Base-by-base conservation (phyloP, 805 yeast genomes). In the Saccharomycopsis schoenii region DNA sequence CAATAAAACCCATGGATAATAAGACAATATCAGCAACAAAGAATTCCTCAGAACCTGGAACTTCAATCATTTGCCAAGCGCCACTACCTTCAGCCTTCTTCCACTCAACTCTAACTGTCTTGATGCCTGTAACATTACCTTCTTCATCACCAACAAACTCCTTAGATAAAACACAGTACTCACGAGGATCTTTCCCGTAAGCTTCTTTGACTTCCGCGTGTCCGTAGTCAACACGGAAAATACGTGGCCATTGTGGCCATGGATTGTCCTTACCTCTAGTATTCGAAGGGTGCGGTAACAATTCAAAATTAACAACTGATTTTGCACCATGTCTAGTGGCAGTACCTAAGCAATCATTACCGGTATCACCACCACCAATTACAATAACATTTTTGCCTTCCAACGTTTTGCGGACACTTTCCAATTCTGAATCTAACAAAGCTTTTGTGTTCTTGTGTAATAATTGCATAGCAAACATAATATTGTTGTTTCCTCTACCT, bases 231-330 rank as follows among this genome's bases (percentile, higher is more conserved):
- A 93, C 96, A 71, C 98, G 84, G 87, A 94, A 93, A 69, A 94
- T 83, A 72, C 97, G 82, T 67, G 99, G 98, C 98, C 98, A 93
- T 77, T 93, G 99, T 54, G 99, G 99, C 99, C 99, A 93, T 74
- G 99, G 98, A 76, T 93, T 93, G 76, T 94, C 97, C 76, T 84
- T 88, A 55, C 92, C 87, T 73, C 97, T 83, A 62, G 83, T 81
- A 37, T 80, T 80, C 42, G 97, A 89, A 65, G 99, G 99, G 68
- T 86, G 84, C 62, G 99, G 99, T 68, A 93, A 79, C 72, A 93
- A 80, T 78, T 93, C 99, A 73, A 93, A 94, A 81, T 93, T 93
- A 66, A 85, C 81, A 62, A 94, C 97, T 10, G 96, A 88, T 72
- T 88, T 85, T 65, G 98, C 98, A 52, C 97, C 97, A 72, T 94